phyloP scores from a whole-genome alignment of 1,284 basidiomycete species.

The Malassezia obtusa region DNA sequence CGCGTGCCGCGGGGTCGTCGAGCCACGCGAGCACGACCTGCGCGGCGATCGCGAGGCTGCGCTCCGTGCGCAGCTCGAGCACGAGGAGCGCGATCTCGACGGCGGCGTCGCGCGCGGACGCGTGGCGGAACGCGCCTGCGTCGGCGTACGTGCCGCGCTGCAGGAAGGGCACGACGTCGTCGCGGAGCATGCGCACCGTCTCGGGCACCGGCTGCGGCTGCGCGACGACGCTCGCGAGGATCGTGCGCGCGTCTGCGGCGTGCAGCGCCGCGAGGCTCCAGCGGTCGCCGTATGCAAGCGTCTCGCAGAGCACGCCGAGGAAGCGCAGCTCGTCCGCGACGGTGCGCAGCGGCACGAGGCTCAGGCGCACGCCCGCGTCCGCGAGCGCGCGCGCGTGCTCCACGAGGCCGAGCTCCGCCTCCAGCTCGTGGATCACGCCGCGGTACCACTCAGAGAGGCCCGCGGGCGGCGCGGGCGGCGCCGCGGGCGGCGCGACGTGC shows the following conservation, averaged over 20 bases:
- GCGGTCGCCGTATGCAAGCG: background rate
- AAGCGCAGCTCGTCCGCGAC: constrained; percentile 11
- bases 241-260: background rate
- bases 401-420: constrained; percentile 5
- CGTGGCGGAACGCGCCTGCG: background rate
- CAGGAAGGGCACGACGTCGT: constrained; percentile 8
- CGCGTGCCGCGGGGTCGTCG: background rate
- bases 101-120: background rate
- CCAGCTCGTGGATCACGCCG: constrained; percentile 7
- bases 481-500: background rate
- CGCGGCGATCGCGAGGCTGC: background rate
- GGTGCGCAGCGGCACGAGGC: constrained; percentile 8
- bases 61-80: background rate
- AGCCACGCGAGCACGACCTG: background rate
- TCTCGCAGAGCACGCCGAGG: constrained; percentile 1
- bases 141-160: constrained; percentile 11
- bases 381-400: constrained; percentile 9
- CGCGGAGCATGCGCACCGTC: background rate
- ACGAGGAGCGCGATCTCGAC: constrained; percentile 1
- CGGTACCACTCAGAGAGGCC: constrained; percentile 14
- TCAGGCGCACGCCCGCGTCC: constrained; percentile 9
- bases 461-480: constrained; percentile 7
- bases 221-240: constrained; percentile 3
- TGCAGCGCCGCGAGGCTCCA: constrained; percentile 6
- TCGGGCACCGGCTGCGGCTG: background rate